A percentile compares a stretch with the other conserved stretches of the same genome.
Evolutionary conservation across 2,329 filamentous ascomycete species (phyloP).

Genomic region (Penicillium verrucosum): DNA sequence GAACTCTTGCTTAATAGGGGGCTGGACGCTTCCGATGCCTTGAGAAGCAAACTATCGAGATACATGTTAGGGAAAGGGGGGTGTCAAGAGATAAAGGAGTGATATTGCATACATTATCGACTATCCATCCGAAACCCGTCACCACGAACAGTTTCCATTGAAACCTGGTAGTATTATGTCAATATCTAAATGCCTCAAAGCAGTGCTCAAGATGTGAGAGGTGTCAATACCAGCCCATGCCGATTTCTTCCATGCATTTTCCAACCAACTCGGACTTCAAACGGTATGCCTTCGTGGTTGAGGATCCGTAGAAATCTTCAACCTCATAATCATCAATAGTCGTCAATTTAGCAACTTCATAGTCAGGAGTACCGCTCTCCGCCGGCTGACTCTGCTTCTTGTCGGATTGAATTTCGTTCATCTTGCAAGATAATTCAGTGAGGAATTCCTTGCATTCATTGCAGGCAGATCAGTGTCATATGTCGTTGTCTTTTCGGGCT

Average conservation of each 20-base stretch:
- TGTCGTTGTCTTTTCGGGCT: neutral
- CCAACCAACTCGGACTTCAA: constrained; percentile 32
- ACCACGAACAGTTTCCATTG: constrained; percentile 64
- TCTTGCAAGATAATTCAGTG: neutral
- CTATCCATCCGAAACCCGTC: constrained; percentile 67
- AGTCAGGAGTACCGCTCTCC: neutral
- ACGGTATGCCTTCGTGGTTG: constrained; percentile 31
- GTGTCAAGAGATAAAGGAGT: neutral
- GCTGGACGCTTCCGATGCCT: constrained; percentile 30
- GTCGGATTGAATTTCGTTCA: constrained; percentile 19
- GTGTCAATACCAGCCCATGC: constrained; percentile 30
- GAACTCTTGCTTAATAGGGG: constrained; percentile 29
- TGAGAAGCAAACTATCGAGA: constrained; percentile 25
- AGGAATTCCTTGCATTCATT: neutral
- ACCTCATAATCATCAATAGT: constrained; percentile 29
- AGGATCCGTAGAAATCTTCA: constrained; percentile 40
- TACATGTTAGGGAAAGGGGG: neutral
- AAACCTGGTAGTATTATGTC: constrained; percentile 17
- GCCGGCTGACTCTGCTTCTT: constrained; percentile 3
- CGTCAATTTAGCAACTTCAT: constrained; percentile 17
- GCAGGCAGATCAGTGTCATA: constrained; percentile 2
- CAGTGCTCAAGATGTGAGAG: neutral
- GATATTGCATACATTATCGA: constrained; percentile 51
- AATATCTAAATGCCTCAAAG: neutral
- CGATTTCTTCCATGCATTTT: constrained; percentile 27